These are phyloP conservation scores for Aquilaria malaccensis DNA, from an alignment of 345 rosid genomes.

Conservation along the genomic window DNA sequence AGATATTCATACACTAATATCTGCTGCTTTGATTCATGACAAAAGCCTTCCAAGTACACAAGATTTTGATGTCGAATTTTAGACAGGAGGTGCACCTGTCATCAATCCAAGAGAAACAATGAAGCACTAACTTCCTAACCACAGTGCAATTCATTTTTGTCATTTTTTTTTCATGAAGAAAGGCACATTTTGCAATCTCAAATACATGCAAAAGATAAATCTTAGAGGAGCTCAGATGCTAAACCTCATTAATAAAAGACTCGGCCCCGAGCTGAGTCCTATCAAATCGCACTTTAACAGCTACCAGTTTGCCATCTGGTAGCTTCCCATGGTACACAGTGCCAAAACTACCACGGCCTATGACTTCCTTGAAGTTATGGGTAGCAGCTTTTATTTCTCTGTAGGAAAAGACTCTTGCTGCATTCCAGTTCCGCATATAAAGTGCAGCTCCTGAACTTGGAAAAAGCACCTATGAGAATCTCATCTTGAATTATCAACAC, in stretches of 20 bases:
- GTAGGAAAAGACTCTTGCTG: slow-evolving; percentile 67
- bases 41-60: slow-evolving; percentile 80
- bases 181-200: too few relatives aligned
- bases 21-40: slow-evolving; percentile 74
- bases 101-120: slow-evolving; percentile 1
- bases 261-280: slow-evolving; percentile 86
- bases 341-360: slow-evolving; percentile 91
- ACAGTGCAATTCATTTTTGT: too few relatives aligned
- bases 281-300: slow-evolving; percentile 86
- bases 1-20: slow-evolving; percentile 87
- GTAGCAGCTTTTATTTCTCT: slow-evolving; percentile 82
- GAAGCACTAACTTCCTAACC: background rate
- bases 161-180: too few relatives aligned
- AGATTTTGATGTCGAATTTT: slow-evolving; percentile 81
- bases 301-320: slow-evolving; percentile 65
- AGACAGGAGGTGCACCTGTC: slow-evolving; percentile 72
- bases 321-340: slow-evolving; percentile 84
- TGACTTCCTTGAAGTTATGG: slow-evolving; percentile 66
- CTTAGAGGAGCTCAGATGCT: slow-evolving; percentile 5
- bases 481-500: slow-evolving; percentile 1
- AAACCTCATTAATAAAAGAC: slow-evolving; percentile 88
- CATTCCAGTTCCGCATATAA: slow-evolving; percentile 79
- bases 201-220: background rate
- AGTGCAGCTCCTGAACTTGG: slow-evolving; percentile 34
- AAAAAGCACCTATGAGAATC: slow-evolving; percentile 10